These are phyloP conservation scores for Rhodamnia argentea DNA, from an alignment of 345 rosid genomes.

Conservation along the genomic window DNA sequence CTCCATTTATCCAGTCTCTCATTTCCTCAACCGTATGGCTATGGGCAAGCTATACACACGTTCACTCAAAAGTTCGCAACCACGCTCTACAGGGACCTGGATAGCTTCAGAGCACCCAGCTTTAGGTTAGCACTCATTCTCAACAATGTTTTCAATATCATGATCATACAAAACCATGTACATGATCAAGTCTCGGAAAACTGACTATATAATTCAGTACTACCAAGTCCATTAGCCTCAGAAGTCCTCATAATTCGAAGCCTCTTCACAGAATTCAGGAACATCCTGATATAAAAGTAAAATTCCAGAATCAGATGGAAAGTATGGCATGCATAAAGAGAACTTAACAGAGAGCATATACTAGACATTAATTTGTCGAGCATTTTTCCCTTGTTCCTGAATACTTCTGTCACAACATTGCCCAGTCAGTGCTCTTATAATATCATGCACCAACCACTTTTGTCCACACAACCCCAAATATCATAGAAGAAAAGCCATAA, in stretches of 20 bases:
- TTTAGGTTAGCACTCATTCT: neutral
- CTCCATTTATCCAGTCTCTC: neutral
- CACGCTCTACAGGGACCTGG: neutral
- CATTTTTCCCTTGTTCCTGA: neutral
- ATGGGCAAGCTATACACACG: neutral
- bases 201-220: constrained; percentile 8
- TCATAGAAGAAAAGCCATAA: neutral
- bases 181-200: neutral
- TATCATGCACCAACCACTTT: neutral
- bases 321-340: neutral
- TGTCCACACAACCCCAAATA: neutral
- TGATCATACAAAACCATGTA: neutral
- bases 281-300: constrained; percentile 46
- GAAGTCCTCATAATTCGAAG: constrained; percentile 78
- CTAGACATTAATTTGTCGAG: neutral
- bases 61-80: neutral
- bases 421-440: neutral
- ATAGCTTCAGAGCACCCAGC: neutral
- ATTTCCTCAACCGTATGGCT: neutral
- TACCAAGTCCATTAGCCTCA: constrained; percentile 74
- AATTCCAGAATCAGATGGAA: neutral
- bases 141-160: neutral
- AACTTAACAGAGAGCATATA: neutral
- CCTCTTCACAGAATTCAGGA: constrained; percentile 65
- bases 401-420: neutral